Evolutionary conservation across 2,329 filamentous ascomycete species (phyloP).

Genomic region (Paradendryphiella salina): DNA sequence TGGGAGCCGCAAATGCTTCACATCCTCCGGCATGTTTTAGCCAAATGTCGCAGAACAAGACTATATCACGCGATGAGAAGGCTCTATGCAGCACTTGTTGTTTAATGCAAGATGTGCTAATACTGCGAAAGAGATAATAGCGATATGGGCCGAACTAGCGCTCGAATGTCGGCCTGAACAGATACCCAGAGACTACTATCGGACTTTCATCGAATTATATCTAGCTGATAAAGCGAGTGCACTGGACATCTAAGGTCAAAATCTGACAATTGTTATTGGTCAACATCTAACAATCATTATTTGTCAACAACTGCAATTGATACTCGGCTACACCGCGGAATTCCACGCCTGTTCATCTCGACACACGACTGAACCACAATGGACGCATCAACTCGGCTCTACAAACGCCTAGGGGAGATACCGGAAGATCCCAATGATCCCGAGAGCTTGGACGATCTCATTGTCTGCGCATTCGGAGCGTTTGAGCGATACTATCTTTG

Average conservation of each 20-base stretch:
- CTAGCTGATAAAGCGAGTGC: background rate
- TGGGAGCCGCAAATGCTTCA: conserved; percentile 19
- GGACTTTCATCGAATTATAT: background rate
- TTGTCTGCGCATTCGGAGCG: conserved; percentile 47
- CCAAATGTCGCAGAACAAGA: conserved; percentile 6
- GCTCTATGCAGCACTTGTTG: background rate
- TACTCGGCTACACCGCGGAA: background rate
- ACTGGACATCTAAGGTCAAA: background rate
- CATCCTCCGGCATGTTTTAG: conserved; percentile 15
- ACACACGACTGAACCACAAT: conserved; percentile 16
- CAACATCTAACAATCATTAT: background rate
- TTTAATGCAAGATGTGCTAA: conserved; percentile 7
- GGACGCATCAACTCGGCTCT: conserved; percentile 38
- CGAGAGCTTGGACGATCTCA: conserved; percentile 44
- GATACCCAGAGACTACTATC: background rate
- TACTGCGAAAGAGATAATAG: background rate
- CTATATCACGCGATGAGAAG: conserved; percentile 18
- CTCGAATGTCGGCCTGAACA: background rate
- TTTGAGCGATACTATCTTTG: conserved; percentile 49
- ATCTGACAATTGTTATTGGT: background rate
- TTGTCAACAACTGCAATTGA: background rate
- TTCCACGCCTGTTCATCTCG: background rate
- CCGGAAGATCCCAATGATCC: conserved; percentile 36
- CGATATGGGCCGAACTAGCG: background rate
- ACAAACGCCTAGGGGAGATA: conserved; percentile 40